Percentiles rank a stretch among this genome's conserved stretches.
These are phyloP conservation scores for Phytopythium oedochilum DNA, from an alignment of 352 stramenopile species.

Conservation along the genomic window DNA sequence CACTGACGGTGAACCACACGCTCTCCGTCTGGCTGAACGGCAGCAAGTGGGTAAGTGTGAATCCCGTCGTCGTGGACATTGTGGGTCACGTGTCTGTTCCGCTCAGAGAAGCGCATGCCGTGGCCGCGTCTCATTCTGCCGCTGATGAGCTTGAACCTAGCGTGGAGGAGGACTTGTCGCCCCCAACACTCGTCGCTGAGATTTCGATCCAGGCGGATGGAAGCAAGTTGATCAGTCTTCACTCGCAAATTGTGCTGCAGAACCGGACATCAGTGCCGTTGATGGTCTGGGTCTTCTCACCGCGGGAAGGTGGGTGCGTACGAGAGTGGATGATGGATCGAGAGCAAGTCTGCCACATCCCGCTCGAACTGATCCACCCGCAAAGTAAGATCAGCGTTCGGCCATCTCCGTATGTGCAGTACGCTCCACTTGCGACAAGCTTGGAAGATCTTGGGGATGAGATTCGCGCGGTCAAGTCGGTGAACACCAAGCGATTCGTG, in stretches of 20 bases:
- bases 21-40: slow-evolving; percentile 83
- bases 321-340: slow-evolving; percentile 84
- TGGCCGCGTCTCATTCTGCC: slow-evolving; percentile 9
- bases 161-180: slow-evolving; percentile 51
- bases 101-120: slow-evolving; percentile 41
- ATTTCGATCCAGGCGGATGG: slow-evolving; percentile 86
- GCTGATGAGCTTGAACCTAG: slow-evolving; percentile 26
- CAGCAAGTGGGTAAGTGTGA: slow-evolving; percentile 86
- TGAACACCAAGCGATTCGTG: slow-evolving; percentile 82
- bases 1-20: slow-evolving; percentile 82
- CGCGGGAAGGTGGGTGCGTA: slow-evolving; percentile 65
- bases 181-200: slow-evolving; percentile 77
- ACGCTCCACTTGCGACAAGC: slow-evolving; percentile 74
- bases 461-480: slow-evolving; percentile 54
- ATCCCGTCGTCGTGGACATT: slow-evolving; percentile 84
- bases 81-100: slow-evolving; percentile 83
- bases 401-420: slow-evolving; percentile 80
- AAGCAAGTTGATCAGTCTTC: slow-evolving; percentile 84
- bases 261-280: slow-evolving; percentile 84
- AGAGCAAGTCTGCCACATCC: slow-evolving; percentile 77
- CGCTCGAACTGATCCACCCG: slow-evolving; percentile 78
- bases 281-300: slow-evolving; percentile 87
- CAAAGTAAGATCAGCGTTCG: slow-evolving; percentile 87
- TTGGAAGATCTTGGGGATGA: slow-evolving; percentile 80
- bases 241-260: slow-evolving; percentile 84